Percentiles rank a stretch among this genome's conserved stretches.
Conservation (phyloP, 163 green algal species). For the Coccomyxa subellipsoidea region DNA sequence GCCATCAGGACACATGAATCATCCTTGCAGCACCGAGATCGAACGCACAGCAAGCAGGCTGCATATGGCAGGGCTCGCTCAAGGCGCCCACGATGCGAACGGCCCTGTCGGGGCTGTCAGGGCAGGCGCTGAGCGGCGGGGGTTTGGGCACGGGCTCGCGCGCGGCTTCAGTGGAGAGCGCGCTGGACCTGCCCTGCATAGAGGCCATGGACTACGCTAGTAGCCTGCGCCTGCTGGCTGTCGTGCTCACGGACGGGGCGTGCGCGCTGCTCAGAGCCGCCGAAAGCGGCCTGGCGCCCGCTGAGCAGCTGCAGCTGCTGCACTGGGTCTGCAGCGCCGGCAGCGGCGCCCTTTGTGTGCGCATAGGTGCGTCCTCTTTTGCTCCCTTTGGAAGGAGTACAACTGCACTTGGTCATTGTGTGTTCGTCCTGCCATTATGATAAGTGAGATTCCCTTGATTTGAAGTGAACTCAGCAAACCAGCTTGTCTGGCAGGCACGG, state of each 20-base stretch:
- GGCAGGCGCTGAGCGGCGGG: not conserved
- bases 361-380: slow-evolving; percentile 15
- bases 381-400: too few species aligned
- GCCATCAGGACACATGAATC: too few species aligned
- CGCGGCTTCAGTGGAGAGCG: not conserved
- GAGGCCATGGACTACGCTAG: slow-evolving; percentile 34
- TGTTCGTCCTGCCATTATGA: too few species aligned
- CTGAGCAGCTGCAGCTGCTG: slow-evolving; percentile 32
- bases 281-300: slow-evolving; percentile 26
- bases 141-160: not conserved
- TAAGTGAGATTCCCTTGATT: too few species aligned
- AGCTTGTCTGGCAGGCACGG: not conserved
- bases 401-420: not conserved
- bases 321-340: slow-evolving; percentile 35
- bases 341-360: slow-evolving; percentile 10
- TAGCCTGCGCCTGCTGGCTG: slow-evolving; percentile 39
- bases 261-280: slow-evolving; percentile 36
- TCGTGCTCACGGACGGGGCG: slow-evolving; percentile 27
- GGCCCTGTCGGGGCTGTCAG: not conserved
- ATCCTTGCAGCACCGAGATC: too few species aligned
- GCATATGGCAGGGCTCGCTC: not conserved
- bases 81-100: not conserved
- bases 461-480: too few species aligned
- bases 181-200: slow-evolving; percentile 10
- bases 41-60: too few species aligned